Base-by-base conservation (phyloP, 2,329 filamentous ascomycete species). In the Magnaporthales sp. region DNA sequence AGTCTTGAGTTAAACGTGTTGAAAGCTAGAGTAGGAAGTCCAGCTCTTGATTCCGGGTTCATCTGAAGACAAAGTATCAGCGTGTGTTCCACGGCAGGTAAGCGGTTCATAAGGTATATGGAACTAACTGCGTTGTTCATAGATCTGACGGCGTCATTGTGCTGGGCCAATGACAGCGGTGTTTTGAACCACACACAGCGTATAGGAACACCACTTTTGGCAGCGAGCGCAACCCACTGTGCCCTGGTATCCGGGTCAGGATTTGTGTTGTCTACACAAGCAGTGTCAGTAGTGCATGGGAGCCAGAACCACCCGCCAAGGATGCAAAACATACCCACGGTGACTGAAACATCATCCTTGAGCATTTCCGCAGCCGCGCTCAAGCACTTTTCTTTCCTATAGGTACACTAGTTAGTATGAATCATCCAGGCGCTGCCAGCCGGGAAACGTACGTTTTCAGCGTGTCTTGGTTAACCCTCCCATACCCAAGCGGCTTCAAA, bases 161-260 rank as follows among this genome's bases (percentile, higher is more conserved):
- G 95, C 75, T 93, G 88, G 71, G 86, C 88, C 9, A 97, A 75
- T 60, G 85, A 83, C 29, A 87, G 77, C 0, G 88, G 82, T 13
- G 92, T 90, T 65, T 89, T 90, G 79, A 99, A 95, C 77, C 91
- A 90, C 10, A 98, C 82, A 74, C 94, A 96, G 62, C 94, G 90
- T 71, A 97, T 90, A 2, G 91, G 89, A 2, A 96, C 82, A 4
- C 85, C 80, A 72, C 87, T 79, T 72, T 89, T 89, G 70, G 83
- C 84, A 22, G 93, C 93, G 31, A 98, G 78, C 29, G 86, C 80
- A 32, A 92, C 78, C 94, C 94, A 98, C 68, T 91, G 79, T n/a
- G 84, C 83, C 70, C 95, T 85, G 27, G 89, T 92, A 65, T 91
- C 89, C 11, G 82, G 76, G 77, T 96, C 91, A 31, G 93, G 87